These are phyloP conservation scores for Tulasnella sp. DNA, from an alignment of 768 basidiomycete species.

Conservation along the genomic window DNA sequence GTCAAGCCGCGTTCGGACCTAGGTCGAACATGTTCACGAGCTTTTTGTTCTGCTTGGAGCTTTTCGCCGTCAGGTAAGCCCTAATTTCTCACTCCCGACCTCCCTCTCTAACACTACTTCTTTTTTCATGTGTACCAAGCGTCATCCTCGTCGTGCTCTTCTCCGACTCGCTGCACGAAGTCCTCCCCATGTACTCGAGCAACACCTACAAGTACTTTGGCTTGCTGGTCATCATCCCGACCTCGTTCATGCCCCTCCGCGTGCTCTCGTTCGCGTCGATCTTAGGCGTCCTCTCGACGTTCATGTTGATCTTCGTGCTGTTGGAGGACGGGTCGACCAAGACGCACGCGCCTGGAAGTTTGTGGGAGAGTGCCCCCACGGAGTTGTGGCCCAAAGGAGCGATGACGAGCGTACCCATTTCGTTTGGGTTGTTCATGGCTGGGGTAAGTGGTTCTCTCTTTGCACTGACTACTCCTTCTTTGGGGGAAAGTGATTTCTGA, in stretches of 20 bases:
- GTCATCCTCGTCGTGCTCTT: constrained; percentile 84
- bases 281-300: constrained; percentile 67
- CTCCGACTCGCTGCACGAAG: constrained; percentile 69
- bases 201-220: constrained; percentile 67
- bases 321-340: constrained; percentile 75
- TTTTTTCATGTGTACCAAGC: constrained; percentile 27
- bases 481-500: neutral
- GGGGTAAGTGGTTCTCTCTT: constrained; percentile 44
- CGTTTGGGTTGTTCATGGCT: constrained; percentile 85
- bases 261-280: constrained; percentile 83
- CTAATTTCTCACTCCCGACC: neutral
- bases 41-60: constrained; percentile 71
- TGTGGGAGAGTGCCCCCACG: constrained; percentile 67
- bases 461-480: neutral
- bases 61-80: constrained; percentile 67
- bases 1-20: constrained; percentile 75
- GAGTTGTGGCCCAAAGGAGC: constrained; percentile 38
- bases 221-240: constrained; percentile 63
- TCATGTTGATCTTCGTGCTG: constrained; percentile 64
- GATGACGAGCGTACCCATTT: constrained; percentile 50
- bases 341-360: constrained; percentile 59
- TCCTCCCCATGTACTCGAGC: constrained; percentile 56
- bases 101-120: neutral
- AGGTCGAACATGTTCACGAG: constrained; percentile 54
- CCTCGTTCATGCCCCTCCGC: constrained; percentile 73